Conservation (phyloP, 2,329 filamentous ascomycete species). For the Pyricularia grisea region DNA sequence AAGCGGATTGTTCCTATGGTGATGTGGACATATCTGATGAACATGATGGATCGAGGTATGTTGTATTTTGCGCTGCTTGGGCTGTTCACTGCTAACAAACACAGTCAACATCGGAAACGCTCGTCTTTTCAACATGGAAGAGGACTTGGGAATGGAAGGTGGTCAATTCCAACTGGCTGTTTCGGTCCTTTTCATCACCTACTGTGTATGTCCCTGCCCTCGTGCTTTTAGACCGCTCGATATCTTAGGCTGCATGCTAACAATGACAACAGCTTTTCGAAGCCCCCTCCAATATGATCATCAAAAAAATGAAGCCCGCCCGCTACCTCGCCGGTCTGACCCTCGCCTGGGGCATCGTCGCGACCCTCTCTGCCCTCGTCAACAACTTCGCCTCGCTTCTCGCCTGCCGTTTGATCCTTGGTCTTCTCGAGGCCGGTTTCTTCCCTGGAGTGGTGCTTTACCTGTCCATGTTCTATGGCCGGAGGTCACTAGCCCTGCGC, state of each 20-base stretch:
- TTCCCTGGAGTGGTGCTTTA: conserved; percentile 56
- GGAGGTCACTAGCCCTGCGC: conserved; percentile 49
- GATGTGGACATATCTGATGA: conserved; percentile 4
- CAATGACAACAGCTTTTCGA: background rate
- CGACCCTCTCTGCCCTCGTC: conserved; percentile 46
- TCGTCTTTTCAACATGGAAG: conserved; percentile 49
- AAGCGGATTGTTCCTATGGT: conserved; percentile 4
- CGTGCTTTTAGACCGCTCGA: too few species aligned
- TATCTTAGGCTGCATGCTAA: too few species aligned
- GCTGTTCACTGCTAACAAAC: background rate
- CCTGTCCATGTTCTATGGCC: conserved; percentile 51
- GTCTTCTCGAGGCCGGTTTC: conserved; percentile 48
- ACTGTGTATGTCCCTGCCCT: background rate
- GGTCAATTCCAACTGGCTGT: conserved; percentile 51
- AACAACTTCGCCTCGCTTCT: conserved; percentile 45
- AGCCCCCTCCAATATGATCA: conserved; percentile 4
- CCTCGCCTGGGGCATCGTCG: conserved; percentile 39
- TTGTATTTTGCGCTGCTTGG: background rate
- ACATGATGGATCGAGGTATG: conserved; percentile 6
- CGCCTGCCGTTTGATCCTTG: conserved; percentile 47
- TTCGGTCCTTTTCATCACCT: conserved; percentile 48
- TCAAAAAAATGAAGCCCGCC: conserved; percentile 2
- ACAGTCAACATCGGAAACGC: conserved; percentile 6
- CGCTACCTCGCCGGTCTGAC: conserved; percentile 3
- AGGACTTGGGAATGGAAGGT: conserved; percentile 45